These are phyloP conservation scores for Ceratobasidium sp. DNA, from an alignment of 1,284 basidiomycete species.

Conservation along the genomic window DNA sequence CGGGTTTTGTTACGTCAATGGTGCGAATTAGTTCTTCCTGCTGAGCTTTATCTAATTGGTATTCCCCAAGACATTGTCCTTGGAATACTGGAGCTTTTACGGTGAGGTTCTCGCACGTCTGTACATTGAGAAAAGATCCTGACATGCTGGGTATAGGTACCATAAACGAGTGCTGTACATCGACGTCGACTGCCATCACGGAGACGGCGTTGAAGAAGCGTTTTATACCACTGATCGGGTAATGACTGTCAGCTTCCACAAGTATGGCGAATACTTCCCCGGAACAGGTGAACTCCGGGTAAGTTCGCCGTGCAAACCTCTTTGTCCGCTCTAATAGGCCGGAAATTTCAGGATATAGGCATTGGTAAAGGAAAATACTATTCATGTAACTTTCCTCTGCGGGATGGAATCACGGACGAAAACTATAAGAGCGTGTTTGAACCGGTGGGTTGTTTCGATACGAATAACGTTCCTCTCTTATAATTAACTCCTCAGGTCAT, in stretches of 20 bases:
- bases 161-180: conserved; percentile 96
- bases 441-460: conserved; percentile 66
- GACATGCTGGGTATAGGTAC: conserved; percentile 62
- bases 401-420: conserved; percentile 96
- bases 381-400: conserved; percentile 91
- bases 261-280: conserved; percentile 99
- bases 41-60: background rate
- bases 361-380: conserved; percentile 93
- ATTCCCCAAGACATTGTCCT: conserved; percentile 83
- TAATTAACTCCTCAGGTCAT: conserved; percentile 70
- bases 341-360: conserved; percentile 77
- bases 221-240: conserved; percentile 99
- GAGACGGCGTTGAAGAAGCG: conserved; percentile 98
- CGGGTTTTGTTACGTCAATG: conserved; percentile 99
- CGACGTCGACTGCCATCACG: conserved; percentile 98
- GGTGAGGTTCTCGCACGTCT: conserved; percentile 57
- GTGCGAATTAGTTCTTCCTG: conserved; percentile 54
- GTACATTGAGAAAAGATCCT: conserved; percentile 1
- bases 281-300: conserved; percentile 95
- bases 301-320: conserved; percentile 49
- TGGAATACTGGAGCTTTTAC: conserved; percentile 91
- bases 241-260: conserved; percentile 98
- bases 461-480: conserved; percentile 23
- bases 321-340: background rate
- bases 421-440: conserved; percentile 96